These are phyloP conservation scores for Pogostemon cablin DNA, from an alignment of 257 asterid species.

Conservation along the genomic window DNA sequence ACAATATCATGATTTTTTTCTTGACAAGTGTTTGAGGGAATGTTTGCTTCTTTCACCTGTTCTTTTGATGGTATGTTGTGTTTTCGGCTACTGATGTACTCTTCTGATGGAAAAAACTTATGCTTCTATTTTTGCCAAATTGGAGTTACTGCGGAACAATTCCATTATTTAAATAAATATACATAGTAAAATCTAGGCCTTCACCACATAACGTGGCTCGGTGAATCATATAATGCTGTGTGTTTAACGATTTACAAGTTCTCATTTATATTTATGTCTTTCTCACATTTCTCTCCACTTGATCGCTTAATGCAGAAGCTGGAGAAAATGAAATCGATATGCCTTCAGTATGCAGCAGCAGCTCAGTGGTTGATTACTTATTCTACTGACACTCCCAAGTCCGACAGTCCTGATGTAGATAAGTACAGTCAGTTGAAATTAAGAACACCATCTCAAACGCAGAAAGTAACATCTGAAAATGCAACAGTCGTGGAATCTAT, in stretches of 20 bases:
- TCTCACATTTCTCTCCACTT: no score
- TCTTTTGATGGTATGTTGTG: constrained; percentile 76
- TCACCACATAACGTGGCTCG: background rate
- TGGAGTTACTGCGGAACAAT: background rate
- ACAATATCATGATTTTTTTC: constrained; percentile 89
- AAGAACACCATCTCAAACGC: constrained; percentile 59
- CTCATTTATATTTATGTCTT: background rate
- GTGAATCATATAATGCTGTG: background rate
- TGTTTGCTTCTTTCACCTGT: constrained; percentile 91
- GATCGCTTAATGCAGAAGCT: constrained; percentile 59
- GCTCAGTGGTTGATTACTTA: constrained; percentile 78
- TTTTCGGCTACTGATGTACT: constrained; percentile 13
- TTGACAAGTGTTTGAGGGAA: constrained; percentile 90
- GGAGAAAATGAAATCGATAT: constrained; percentile 82
- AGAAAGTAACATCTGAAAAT: constrained; percentile 63
- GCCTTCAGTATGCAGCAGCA: constrained; percentile 96
- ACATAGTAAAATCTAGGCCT: no score
- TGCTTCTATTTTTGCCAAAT: background rate
- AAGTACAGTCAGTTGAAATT: constrained; percentile 68
- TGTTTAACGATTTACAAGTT: background rate
- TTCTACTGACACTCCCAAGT: constrained; percentile 52
- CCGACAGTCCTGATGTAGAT: constrained; percentile 44
- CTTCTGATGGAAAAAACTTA: no score
- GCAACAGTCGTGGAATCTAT: constrained; percentile 62
- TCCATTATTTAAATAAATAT: background rate